These are phyloP conservation scores for Penicillium ucsense DNA, from an alignment of 495 filamentous ascomycete species.

Conservation along the genomic window DNA sequence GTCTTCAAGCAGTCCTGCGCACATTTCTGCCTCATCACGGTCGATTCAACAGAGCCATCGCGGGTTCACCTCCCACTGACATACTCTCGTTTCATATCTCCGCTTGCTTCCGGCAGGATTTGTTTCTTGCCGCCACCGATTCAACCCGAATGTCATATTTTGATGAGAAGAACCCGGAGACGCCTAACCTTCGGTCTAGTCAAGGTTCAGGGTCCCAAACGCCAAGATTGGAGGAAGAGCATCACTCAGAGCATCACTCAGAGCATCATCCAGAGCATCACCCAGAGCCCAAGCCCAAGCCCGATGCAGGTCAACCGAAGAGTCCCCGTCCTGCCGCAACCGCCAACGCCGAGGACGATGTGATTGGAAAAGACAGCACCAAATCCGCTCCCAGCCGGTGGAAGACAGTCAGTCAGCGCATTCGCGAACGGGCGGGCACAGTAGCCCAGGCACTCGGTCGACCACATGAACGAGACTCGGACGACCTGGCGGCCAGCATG, in stretches of 20 bases:
- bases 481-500: conserved; percentile 18
- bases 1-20: no score
- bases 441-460: conserved; percentile 18
- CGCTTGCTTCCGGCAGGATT: conserved; percentile 1
- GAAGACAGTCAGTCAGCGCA: conserved; percentile 15
- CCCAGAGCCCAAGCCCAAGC: not conserved
- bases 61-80: not conserved
- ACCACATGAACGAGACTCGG: conserved; percentile 17
- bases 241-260: not conserved
- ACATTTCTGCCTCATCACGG: not conserved
- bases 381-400: conserved; percentile 8
- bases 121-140: not conserved
- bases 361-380: conserved; percentile 6
- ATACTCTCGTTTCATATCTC: not conserved
- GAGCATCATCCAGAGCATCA: not conserved
- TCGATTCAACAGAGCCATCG: not conserved
- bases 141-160: conserved; percentile 7
- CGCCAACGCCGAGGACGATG: not conserved
- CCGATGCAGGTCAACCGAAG: not conserved
- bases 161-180: conserved; percentile 8
- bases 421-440: conserved; percentile 11
- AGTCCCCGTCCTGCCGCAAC: not conserved
- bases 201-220: not conserved
- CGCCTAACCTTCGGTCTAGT: conserved; percentile 5
- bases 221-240: conserved; percentile 1